Conservation (phyloP, 1,284 basidiomycete genomes). For the Tetrapyrgos nigripes region DNA sequence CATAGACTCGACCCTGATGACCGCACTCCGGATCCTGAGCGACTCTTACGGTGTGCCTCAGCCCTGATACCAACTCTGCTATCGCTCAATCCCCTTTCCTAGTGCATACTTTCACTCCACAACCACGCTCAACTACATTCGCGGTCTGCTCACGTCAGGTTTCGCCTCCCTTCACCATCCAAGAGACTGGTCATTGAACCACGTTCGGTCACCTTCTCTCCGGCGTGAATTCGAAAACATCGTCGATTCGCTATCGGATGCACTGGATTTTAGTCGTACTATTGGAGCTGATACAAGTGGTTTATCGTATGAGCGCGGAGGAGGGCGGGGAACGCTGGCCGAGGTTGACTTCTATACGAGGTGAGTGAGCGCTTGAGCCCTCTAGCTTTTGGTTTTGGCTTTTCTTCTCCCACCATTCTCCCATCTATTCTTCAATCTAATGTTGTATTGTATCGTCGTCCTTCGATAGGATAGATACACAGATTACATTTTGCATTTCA, state of each 20-base stretch:
- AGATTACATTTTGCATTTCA: too few species aligned
- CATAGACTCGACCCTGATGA: slow-evolving; percentile 73
- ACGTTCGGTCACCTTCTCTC: slow-evolving; percentile 86
- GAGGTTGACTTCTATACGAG: slow-evolving; percentile 96
- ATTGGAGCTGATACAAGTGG: slow-evolving; percentile 71
- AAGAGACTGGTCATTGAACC: slow-evolving; percentile 89
- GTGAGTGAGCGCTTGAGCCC: too few species aligned
- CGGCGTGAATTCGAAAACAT: slow-evolving; percentile 86
- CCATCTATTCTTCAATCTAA: slow-evolving; percentile 10
- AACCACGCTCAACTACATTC: slow-evolving; percentile 92
- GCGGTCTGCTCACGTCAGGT: slow-evolving; percentile 87
- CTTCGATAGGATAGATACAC: too few species aligned
- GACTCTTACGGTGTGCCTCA: slow-evolving; percentile 71
- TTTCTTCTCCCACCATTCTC: slow-evolving; percentile 2
- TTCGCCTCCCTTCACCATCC: slow-evolving; percentile 94
- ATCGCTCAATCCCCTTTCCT: neutral
- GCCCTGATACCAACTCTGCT: neutral
- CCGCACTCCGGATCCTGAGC: slow-evolving; percentile 87
- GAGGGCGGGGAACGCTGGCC: slow-evolving; percentile 77
- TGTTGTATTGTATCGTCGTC: neutral
- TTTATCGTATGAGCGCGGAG: slow-evolving; percentile 68
- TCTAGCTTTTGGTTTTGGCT: slow-evolving; percentile 3
- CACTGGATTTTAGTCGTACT: slow-evolving; percentile 92
- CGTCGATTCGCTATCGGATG: slow-evolving; percentile 85
- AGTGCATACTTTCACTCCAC: slow-evolving; percentile 97